These are phyloP conservation scores for Leptographium wingfieldii DNA, from an alignment of 2,329 filamentous ascomycete genomes.

Conservation along the genomic window DNA sequence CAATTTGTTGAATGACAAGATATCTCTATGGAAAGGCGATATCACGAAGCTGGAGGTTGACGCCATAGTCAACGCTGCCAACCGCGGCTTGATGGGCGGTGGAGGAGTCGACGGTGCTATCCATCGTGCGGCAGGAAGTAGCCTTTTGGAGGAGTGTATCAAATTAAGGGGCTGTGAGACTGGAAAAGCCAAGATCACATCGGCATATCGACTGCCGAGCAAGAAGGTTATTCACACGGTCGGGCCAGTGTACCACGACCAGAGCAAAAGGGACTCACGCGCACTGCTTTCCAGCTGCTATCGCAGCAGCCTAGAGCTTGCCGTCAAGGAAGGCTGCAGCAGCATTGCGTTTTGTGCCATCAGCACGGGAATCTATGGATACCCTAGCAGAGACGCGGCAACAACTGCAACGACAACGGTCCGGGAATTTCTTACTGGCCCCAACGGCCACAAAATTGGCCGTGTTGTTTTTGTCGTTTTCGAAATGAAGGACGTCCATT, in stretches of 20 bases:
- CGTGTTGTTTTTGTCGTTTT: constrained; percentile 81
- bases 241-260: constrained; percentile 58
- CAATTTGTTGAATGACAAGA: constrained; percentile 52
- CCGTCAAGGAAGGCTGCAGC: constrained; percentile 50
- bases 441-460: constrained; percentile 41
- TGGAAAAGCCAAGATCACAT: constrained; percentile 72
- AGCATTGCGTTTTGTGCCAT: constrained; percentile 74
- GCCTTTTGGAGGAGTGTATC: constrained; percentile 58
- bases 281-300: constrained; percentile 53
- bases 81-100: constrained; percentile 63
- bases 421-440: constrained; percentile 38
- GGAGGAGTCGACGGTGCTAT: constrained; percentile 89
- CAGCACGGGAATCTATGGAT: constrained; percentile 84
- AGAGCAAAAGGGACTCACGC: constrained; percentile 28
- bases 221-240: constrained; percentile 81
- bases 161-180: constrained; percentile 59
- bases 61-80: constrained; percentile 90
- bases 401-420: constrained; percentile 52
- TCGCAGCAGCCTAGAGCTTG: constrained; percentile 55
- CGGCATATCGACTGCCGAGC: constrained; percentile 62
- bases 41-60: constrained; percentile 71
- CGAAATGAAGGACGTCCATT: constrained; percentile 58
- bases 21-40: constrained; percentile 61
- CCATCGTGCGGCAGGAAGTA: constrained; percentile 64
- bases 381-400: constrained; percentile 63